Conservation (phyloP, 1,284 basidiomycete species). For the Papiliotrema laurentii region DNA sequence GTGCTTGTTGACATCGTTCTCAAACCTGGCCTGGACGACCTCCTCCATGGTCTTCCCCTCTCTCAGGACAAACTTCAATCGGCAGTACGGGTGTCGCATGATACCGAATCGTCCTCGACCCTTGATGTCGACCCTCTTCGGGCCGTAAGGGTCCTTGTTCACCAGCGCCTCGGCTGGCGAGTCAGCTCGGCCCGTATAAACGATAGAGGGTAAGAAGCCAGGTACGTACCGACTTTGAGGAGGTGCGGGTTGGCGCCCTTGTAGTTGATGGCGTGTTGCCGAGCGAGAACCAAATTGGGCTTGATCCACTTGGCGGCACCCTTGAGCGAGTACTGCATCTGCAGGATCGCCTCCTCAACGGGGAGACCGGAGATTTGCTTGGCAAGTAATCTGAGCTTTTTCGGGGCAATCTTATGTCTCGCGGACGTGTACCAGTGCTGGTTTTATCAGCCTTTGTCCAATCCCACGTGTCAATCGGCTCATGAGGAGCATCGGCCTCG, state of each 20-base stretch:
- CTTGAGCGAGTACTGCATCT: constrained; percentile 94
- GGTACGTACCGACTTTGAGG: constrained; percentile 72
- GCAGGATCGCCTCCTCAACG: constrained; percentile 88
- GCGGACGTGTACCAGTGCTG: constrained; percentile 1
- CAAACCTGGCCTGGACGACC: constrained; percentile 59
- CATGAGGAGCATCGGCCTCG: neutral
- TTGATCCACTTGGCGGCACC: constrained; percentile 74
- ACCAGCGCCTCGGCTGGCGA: constrained; percentile 83
- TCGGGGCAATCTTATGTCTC: constrained; percentile 81
- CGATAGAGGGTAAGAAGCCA: neutral
- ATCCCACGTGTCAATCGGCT: neutral
- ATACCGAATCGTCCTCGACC: constrained; percentile 79
- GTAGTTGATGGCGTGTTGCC: constrained; percentile 72
- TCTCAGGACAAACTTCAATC: constrained; percentile 71
- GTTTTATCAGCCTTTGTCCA: neutral
- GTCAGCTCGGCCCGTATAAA: constrained; percentile 1
- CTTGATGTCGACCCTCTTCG: constrained; percentile 71
- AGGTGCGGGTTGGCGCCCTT: constrained; percentile 71
- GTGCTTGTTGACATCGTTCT: constrained; percentile 61
- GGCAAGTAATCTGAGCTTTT: constrained; percentile 85
- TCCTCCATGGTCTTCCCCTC: constrained; percentile 78
- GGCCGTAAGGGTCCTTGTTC: constrained; percentile 61
- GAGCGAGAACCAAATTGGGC: constrained; percentile 80
- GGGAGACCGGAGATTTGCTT: constrained; percentile 83
- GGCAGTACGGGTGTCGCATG: constrained; percentile 70